phyloP scores from a whole-genome alignment of 352 stramenopile species.

The Phytophthora syringae region DNA sequence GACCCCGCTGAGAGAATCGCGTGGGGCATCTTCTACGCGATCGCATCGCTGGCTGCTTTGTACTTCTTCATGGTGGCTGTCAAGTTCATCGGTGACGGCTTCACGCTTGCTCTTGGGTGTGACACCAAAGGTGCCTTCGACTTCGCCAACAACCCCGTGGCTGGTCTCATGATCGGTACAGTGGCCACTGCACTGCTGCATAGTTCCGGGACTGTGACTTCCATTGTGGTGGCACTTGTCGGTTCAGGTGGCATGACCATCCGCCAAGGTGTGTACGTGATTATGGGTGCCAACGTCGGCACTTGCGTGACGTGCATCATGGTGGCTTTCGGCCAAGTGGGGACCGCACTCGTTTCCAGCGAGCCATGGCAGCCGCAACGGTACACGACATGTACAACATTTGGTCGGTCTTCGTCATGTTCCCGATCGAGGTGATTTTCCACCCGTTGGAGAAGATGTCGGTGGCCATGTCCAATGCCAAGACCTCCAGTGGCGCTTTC shows the following conservation, averaged over 20 bases:
- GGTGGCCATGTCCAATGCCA: slow-evolving; percentile 42
- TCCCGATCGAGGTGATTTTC: slow-evolving; percentile 74
- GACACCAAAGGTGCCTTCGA: slow-evolving; percentile 72
- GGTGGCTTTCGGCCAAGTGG: slow-evolving; percentile 89
- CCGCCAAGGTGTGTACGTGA: slow-evolving; percentile 86
- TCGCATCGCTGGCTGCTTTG: slow-evolving; percentile 53
- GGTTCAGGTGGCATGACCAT: slow-evolving; percentile 76
- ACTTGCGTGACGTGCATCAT: slow-evolving; percentile 92
- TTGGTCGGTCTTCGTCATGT: slow-evolving; percentile 75
- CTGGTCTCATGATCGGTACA: slow-evolving; percentile 80
- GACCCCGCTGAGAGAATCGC: slow-evolving; percentile 35
- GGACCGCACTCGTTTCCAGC: slow-evolving; percentile 72
- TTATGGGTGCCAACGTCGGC: slow-evolving; percentile 94
- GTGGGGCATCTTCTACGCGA: slow-evolving; percentile 39
- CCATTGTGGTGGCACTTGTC: slow-evolving; percentile 78
- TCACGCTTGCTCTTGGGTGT: slow-evolving; percentile 77
- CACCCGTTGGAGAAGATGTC: slow-evolving; percentile 71
- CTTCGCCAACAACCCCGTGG: slow-evolving; percentile 76
- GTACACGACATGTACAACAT: slow-evolving; percentile 91
- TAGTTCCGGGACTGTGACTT: slow-evolving; percentile 80
- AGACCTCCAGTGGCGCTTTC: slow-evolving; percentile 45
- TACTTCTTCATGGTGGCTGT: slow-evolving; percentile 89
- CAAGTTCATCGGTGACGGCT: slow-evolving; percentile 76
- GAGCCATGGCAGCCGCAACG: slow-evolving; percentile 60
- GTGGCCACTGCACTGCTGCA: slow-evolving; percentile 77